Evolutionary conservation across 2,329 filamentous ascomycete species (phyloP).

Genomic region (Colletotrichum sp.): DNA sequence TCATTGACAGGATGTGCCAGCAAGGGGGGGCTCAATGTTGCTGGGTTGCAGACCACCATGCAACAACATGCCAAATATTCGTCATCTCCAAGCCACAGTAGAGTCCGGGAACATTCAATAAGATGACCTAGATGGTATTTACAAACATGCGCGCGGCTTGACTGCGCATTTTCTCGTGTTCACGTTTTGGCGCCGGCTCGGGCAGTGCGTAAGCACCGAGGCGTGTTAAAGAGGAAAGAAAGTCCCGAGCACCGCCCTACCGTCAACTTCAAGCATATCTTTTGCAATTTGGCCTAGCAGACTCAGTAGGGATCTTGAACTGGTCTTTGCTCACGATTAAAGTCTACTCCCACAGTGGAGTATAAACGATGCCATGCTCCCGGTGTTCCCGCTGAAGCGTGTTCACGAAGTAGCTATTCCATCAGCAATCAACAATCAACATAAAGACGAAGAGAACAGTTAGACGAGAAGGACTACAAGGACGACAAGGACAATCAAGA

Average conservation of each 20-base stretch:
- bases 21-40: neutral
- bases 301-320: neutral
- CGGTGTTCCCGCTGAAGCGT: neutral
- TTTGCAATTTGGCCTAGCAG: neutral
- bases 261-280: neutral
- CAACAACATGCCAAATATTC: neutral
- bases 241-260: neutral
- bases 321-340: neutral
- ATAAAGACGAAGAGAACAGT: neutral
- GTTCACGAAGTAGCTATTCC: neutral
- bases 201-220: neutral
- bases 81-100: neutral
- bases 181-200: neutral
- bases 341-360: neutral
- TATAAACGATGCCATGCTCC: neutral
- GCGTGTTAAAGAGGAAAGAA: neutral
- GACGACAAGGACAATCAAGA: neutral
- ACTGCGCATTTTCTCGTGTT: neutral
- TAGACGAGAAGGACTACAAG: neutral
- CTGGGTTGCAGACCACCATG: neutral
- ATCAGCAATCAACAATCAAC: neutral
- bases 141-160: neutral
- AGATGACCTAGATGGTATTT: neutral
- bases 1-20: rapidly evolving
- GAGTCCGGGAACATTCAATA: neutral